These are phyloP conservation scores for Ogataea siamensis DNA, from an alignment of 805 yeast genomes.

Conservation along the genomic window DNA sequence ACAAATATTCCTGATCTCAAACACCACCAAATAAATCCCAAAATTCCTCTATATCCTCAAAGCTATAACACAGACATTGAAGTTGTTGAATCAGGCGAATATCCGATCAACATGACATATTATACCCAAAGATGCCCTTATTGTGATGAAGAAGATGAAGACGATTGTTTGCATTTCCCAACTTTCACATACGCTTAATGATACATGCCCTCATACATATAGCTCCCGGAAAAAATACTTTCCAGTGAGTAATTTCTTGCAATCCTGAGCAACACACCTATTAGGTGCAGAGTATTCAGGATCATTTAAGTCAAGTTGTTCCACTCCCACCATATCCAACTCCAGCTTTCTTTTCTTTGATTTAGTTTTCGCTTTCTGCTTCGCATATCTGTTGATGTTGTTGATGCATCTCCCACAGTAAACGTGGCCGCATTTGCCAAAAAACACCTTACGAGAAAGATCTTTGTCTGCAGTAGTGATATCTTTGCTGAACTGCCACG, in stretches of 20 bases:
- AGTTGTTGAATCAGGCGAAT: conserved; percentile 23
- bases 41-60: conserved; percentile 21
- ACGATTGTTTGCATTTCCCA: conserved; percentile 7
- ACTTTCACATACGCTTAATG: conserved; percentile 17
- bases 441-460: conserved; percentile 63
- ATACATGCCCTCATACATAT: conserved; percentile 35
- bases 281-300: conserved; percentile 53
- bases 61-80: conserved; percentile 18
- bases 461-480: conserved; percentile 56
- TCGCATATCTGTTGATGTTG: conserved; percentile 46
- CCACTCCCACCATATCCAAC: conserved; percentile 17
- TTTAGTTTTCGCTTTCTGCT: conserved; percentile 18
- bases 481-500: conserved; percentile 55
- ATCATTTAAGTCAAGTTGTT: conserved; percentile 34
- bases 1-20: conserved; percentile 12
- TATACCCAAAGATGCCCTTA: conserved; percentile 24
- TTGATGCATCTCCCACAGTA: conserved; percentile 85
- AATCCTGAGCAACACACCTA: conserved; percentile 54
- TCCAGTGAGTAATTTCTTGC: conserved; percentile 43
- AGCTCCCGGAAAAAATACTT: conserved; percentile 56
- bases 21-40: conserved; percentile 22
- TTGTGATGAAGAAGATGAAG: conserved; percentile 16
- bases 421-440: conserved; percentile 75
- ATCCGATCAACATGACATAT: conserved; percentile 24
- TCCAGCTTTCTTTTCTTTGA: conserved; percentile 25